Evolutionary conservation across 192 early-diverging fungal genomes (phyloP).

Genomic region (Kappamyces sp.): DNA sequence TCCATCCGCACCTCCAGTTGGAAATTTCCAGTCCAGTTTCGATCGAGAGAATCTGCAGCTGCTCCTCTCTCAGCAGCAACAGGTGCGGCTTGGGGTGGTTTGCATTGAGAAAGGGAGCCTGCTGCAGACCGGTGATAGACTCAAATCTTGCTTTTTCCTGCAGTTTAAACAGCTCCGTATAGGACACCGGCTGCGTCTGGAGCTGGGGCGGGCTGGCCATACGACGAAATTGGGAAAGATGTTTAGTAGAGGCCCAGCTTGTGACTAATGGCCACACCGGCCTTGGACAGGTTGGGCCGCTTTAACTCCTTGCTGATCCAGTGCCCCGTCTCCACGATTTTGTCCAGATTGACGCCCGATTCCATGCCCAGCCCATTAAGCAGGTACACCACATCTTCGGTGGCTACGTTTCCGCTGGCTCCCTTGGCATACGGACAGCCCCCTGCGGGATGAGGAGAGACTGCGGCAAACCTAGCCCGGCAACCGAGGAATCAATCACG

Average conservation of each 20-base stretch:
- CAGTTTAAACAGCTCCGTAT: no score
- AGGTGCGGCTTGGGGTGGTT: constrained; percentile 10
- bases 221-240: no score
- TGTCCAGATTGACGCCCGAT: constrained; percentile 72
- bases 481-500: constrained; percentile 89
- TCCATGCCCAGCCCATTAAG: constrained; percentile 76
- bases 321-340: constrained; percentile 71
- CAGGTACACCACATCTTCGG: constrained; percentile 94
- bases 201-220: no score
- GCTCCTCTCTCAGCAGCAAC: not conserved
- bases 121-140: no score
- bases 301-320: constrained; percentile 82
- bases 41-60: not conserved
- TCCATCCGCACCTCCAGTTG: constrained; percentile 4
- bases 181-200: no score
- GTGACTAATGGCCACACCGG: constrained; percentile 34
- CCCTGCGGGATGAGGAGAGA: constrained; percentile 31
- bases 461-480: constrained; percentile 65
- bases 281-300: constrained; percentile 52
- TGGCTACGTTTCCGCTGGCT: constrained; percentile 93
- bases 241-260: constrained; percentile 22
- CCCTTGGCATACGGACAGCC: constrained; percentile 97
- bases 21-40: constrained; percentile 9
- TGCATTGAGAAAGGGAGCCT: no score
- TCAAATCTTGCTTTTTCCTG: no score